Percentiles rank a stretch among this genome's conserved stretches.
phyloP scores from a whole-genome alignment of 768 basidiomycete genomes.

The Termitomyces sp. region DNA sequence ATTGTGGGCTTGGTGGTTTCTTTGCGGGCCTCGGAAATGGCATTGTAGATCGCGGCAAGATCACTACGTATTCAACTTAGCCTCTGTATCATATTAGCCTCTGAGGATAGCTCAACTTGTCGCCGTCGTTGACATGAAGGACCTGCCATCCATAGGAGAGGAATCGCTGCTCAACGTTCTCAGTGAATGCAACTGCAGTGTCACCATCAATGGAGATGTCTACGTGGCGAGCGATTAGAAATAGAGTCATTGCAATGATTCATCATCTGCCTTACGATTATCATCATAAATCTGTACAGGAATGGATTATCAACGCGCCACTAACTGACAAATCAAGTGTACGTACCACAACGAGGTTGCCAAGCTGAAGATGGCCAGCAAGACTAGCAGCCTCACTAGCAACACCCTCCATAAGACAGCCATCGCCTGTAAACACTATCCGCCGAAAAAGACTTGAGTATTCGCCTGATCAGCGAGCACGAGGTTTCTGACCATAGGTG shows the following conservation, averaged over 20 bases:
- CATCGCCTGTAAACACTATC: slow-evolving; percentile 87
- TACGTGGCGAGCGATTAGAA: slow-evolving; percentile 21
- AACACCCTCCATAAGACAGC: slow-evolving; percentile 96
- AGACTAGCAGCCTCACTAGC: slow-evolving; percentile 89
- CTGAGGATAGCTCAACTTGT: slow-evolving; percentile 42
- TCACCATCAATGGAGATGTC: slow-evolving; percentile 97
- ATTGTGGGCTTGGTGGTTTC: slow-evolving; percentile 83
- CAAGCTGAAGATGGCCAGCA: slow-evolving; percentile 90
- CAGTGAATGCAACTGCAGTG: slow-evolving; percentile 90
- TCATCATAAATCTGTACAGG: slow-evolving; percentile 79
- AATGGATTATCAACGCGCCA: slow-evolving; percentile 6
- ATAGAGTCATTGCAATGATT: not conserved
- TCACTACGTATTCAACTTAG: slow-evolving; percentile 43
- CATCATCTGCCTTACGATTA: slow-evolving; percentile 64
- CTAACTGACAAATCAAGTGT: not conserved
- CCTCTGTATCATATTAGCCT: not conserved
- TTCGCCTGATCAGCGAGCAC: not conserved
- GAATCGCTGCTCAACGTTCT: slow-evolving; percentile 87
- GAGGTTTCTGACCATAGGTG: slow-evolving; percentile 62
- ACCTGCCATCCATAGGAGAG: slow-evolving; percentile 93
- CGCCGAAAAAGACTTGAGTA: slow-evolving; percentile 5
- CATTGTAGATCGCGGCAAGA: slow-evolving; percentile 67
- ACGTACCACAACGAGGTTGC: slow-evolving; percentile 86
- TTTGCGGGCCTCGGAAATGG: slow-evolving; percentile 72
- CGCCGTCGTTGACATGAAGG: slow-evolving; percentile 75